Evolutionary conservation across 352 stramenopile genomes (phyloP), one percentile per base, ranked within the genome.

Genomic region (Pythium dissimile): DNA sequence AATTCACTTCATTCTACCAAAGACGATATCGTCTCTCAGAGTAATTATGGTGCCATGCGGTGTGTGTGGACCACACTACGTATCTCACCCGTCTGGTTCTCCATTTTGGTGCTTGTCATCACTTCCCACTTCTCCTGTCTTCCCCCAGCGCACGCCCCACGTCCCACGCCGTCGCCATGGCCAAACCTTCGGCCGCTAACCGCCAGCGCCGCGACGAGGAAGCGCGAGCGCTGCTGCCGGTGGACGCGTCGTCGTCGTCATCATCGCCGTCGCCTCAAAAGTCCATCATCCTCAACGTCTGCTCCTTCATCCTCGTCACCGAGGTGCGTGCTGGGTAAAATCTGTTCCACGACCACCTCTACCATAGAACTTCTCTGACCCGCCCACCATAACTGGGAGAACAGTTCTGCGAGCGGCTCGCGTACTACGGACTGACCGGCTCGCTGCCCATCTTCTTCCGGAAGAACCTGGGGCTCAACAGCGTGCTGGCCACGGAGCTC

Each of bases 391-490:
- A n/a, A n/a, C n/a, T n/a, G n/a, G n/a, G n/a, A n/a, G n/a, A n/a
- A 80, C 34, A 41, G 67, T 88, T 95, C 62, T 95, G 86, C 46
- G 82, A 93, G 59, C 84, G 86, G 16, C 59, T 95, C 51, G 83
- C 86, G 32, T 95, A 95, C 67, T 93, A 93, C 47, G 86, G 83
- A 0, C 77, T 95, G 20, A 91, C 86, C 9, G 86, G 84, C 15
- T 94, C 86, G 50, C 63, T 95, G 43, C 80, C 81, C 3, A 94
- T 95, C 59, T 95, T 95, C 69, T 95, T 95, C 69, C 84, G 86
- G 64, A 90, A 90, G 59, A 84, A 92, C 64, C 60, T 95, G 42
- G 81, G 84, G 2, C 64, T 94, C 35, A 86, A 68, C 66, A 89
- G 67, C 27, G 85, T 92, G 47, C 68, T 95, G 18, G 74, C 85